Evolutionary conservation across 2,329 filamentous ascomycete species (phyloP).

Genomic region (Zymoseptoria crescenta): DNA sequence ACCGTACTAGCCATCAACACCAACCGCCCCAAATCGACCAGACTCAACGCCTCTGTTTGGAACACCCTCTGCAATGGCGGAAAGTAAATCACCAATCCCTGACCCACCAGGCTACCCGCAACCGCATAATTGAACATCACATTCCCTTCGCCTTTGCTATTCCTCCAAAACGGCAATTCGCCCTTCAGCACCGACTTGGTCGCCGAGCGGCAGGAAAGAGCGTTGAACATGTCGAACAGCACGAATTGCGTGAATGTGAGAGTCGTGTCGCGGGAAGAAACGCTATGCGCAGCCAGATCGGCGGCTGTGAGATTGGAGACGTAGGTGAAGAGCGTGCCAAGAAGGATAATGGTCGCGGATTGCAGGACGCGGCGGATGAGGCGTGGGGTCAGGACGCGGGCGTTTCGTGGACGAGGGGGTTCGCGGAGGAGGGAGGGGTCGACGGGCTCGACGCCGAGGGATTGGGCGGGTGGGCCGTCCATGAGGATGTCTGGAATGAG

Average conservation of each 20-base stretch:
- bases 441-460: slow-evolving; percentile 88
- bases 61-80: slow-evolving; percentile 91
- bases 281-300: slow-evolving; percentile 47
- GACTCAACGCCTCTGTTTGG: slow-evolving; percentile 78
- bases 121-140: slow-evolving; percentile 97
- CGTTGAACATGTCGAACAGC: slow-evolving; percentile 99
- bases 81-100: slow-evolving; percentile 87
- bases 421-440: slow-evolving; percentile 90
- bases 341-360: slow-evolving; percentile 81
- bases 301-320: slow-evolving; percentile 82
- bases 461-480: slow-evolving; percentile 96
- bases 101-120: slow-evolving; percentile 71
- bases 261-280: slow-evolving; percentile 90
- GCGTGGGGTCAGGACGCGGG: slow-evolving; percentile 79
- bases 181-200: slow-evolving; percentile 81
- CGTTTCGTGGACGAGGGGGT: slow-evolving; percentile 76
- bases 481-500: slow-evolving; percentile 78
- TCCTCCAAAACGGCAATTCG: slow-evolving; percentile 44
- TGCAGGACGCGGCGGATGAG: slow-evolving; percentile 80
- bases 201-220: slow-evolving; percentile 83
- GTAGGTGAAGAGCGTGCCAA: slow-evolving; percentile 86
- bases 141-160: slow-evolving; percentile 49
- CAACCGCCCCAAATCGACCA: slow-evolving; percentile 67
- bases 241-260: slow-evolving; percentile 99
- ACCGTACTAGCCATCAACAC: slow-evolving; percentile 75